Evolutionary conservation across 78 protist genomes (phyloP), one percentile per base, ranked within the genome.

Genomic region (Cavenderia fasciculata): DNA sequence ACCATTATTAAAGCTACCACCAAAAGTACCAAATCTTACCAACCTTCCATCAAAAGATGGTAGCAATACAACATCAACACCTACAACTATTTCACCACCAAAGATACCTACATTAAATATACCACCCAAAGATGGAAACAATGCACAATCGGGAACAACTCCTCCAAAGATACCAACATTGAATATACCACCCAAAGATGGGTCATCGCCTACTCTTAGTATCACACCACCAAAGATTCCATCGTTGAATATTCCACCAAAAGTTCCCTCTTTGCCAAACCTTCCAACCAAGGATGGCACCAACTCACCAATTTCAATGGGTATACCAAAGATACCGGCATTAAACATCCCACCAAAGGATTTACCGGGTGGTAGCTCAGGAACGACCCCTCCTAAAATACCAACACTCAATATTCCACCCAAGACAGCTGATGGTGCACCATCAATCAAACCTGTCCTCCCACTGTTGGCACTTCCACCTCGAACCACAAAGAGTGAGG

Each of bases 391-490:
- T 19, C 2, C 1, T 25, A 2, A 11, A 23, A 52, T 25, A 34
- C 0, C 68, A 23, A 19, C 59, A 43, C 21, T 59, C n/a, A 52
- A 54, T 23, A 75, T 12, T 18, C 10, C 56, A 56, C 38, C 27
- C 16, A 3, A 1, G 23, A 31, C 33, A 23, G 2, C 85, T 41
- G 11, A 44, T 44, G 57, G 47, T 25, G 59, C 36, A 10, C 16
- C 68, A 3, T n/a, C 33, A 43, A 44, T 29, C 2, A 59, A 57
- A 44, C 11, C 59, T 7, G 36, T 66, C 8, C 52, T 82, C 21
- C 90, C 90, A 47, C 65, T 68, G 44, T 51, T 82, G 27, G 59
- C 66, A 2, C 29, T 82, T 19, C 90, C 90, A 52, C 69, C 65
- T 11, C 49, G 57, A 21, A 4, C 59, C 1, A 56, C 52, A 4